Evolutionary conservation across 352 stramenopile genomes (phyloP).

Genomic region (Poterioochromonas sp.): DNA sequence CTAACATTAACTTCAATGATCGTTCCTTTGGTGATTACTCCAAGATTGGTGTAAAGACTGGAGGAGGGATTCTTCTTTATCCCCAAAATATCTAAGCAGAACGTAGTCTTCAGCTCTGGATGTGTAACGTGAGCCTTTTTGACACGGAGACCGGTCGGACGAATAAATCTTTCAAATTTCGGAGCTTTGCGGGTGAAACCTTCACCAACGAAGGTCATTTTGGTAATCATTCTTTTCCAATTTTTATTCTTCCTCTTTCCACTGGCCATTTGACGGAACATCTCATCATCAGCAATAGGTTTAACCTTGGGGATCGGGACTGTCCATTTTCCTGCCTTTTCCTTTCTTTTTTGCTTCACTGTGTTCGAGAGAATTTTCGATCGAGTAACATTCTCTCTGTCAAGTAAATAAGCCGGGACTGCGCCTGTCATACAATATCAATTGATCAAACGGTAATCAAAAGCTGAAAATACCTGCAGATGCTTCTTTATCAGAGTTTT

Average conservation of each 20-base stretch:
- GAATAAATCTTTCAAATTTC: constrained; percentile 99
- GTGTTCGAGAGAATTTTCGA: constrained; percentile 99
- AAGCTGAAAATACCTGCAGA: constrained; percentile 63
- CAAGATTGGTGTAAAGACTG: constrained; percentile 93
- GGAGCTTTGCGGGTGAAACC: constrained; percentile 98
- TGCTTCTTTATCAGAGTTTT: constrained; percentile 91
- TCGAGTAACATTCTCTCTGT: constrained; percentile 93
- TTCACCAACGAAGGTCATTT: constrained; percentile 97
- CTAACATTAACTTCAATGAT: constrained; percentile 99
- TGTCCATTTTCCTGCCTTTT: constrained; percentile 99
- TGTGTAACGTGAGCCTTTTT: constrained; percentile 99
- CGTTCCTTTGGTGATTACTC: constrained; percentile 99
- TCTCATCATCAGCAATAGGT: constrained; percentile 99
- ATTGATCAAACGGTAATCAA: background rate
- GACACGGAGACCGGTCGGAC: constrained; percentile 93
- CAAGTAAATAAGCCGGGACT: constrained; percentile 96
- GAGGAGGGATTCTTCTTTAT: constrained; percentile 99
- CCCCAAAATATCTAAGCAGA: constrained; percentile 97
- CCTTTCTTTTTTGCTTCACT: constrained; percentile 99
- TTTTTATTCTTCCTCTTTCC: constrained; percentile 89
- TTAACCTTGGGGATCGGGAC: constrained; percentile 97
- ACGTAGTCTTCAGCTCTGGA: constrained; percentile 99
- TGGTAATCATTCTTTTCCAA: constrained; percentile 84
- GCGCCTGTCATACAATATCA: constrained; percentile 46
- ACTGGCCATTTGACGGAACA: constrained; percentile 97